phyloP scores from a whole-genome alignment of 164 flowering plant genomes.

The Berberis vulgaris region DNA sequence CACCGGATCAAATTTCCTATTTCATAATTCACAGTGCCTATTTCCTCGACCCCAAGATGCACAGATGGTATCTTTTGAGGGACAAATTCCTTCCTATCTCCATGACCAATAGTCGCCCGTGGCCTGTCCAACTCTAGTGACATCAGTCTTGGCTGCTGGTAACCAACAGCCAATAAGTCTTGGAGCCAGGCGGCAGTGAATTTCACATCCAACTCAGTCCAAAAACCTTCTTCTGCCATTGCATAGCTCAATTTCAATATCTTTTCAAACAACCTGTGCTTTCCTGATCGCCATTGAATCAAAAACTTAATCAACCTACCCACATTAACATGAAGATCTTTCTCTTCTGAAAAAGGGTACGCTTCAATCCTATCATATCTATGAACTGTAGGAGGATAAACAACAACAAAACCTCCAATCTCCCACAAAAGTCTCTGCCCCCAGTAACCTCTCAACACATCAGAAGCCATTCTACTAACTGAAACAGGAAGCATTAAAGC shows the following conservation, averaged over 20 bases:
- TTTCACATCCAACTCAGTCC: conserved; percentile 81
- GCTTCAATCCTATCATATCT: conserved; percentile 54
- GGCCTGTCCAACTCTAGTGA: conserved; percentile 70
- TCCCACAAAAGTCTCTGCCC: conserved; percentile 97
- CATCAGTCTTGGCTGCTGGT: conserved; percentile 94
- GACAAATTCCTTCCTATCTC: conserved; percentile 79
- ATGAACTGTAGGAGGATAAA: conserved; percentile 92
- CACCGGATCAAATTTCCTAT: conserved; percentile 86
- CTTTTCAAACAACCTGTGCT: conserved; percentile 77
- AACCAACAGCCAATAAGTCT: conserved; percentile 90
- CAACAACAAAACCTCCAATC: conserved; percentile 80
- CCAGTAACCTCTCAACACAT: conserved; percentile 95
- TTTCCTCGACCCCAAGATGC: conserved; percentile 96
- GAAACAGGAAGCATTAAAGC: conserved; percentile 95
- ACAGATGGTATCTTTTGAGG: conserved; percentile 92
- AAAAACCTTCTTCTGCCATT: conserved; percentile 95
- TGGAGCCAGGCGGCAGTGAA: conserved; percentile 98
- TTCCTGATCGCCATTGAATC: conserved; percentile 70
- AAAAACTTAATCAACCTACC: conserved; percentile 79
- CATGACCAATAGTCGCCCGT: conserved; percentile 80
- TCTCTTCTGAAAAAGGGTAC: conserved; percentile 95
- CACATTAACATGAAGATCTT: conserved; percentile 95
- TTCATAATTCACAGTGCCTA: conserved; percentile 79
- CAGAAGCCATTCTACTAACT: conserved; percentile 94
- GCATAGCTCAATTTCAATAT: conserved; percentile 72